These are phyloP conservation scores for Xylaria sp. DNA, from an alignment of 2,329 filamentous ascomycete genomes.

Conservation along the genomic window DNA sequence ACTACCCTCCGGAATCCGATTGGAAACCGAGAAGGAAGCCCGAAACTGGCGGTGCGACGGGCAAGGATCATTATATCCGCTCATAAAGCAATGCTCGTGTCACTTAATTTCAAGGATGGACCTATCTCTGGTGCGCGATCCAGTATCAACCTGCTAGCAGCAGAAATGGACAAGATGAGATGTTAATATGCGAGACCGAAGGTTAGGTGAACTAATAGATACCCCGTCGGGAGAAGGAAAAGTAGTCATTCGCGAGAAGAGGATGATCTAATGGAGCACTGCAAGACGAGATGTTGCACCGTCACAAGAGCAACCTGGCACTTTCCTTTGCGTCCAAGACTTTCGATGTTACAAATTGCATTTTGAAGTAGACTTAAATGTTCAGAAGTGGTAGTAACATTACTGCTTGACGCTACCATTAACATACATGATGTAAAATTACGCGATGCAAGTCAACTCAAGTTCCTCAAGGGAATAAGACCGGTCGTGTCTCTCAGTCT, in stretches of 20 bases:
- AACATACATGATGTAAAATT: too few relatives aligned
- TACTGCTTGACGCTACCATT: too few relatives aligned
- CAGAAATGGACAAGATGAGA: not conserved
- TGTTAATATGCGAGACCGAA: not conserved
- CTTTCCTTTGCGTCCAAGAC: not conserved
- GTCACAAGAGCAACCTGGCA: not conserved
- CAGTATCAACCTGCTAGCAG: not conserved
- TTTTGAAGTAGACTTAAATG: too few relatives aligned
- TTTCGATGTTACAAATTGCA: not conserved
- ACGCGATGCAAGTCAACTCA: too few relatives aligned
- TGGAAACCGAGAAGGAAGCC: constrained; percentile 24
- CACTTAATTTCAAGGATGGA: not conserved
- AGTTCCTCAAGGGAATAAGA: too few relatives aligned
- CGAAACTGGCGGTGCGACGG: not conserved
- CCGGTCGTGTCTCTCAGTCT: too few relatives aligned
- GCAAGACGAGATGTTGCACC: not conserved
- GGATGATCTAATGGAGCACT: not conserved
- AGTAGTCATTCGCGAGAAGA: not conserved
- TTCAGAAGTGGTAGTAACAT: too few relatives aligned
- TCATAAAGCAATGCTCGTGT: not conserved
- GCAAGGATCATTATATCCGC: not conserved
- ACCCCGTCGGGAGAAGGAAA: not conserved
- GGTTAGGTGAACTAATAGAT: not conserved
- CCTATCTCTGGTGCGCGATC: not conserved
- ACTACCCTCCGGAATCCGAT: constrained; percentile 10